Evolutionary conservation across 139 green algal species (phyloP).

Genomic region (Desmodesmus armatus): DNA sequence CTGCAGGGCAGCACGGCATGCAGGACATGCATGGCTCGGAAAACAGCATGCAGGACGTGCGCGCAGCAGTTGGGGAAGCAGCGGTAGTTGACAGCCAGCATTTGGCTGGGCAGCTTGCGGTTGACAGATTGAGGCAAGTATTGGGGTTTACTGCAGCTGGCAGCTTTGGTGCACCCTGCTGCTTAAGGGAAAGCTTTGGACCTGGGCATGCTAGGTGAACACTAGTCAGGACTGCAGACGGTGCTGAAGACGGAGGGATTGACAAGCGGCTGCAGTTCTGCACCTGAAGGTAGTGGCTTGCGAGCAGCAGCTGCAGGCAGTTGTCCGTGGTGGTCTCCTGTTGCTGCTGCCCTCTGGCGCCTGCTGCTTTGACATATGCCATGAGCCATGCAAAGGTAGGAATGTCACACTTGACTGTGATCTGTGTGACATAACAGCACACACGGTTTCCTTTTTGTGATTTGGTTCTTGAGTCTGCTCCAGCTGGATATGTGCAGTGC

Average conservation of each 20-base stretch:
- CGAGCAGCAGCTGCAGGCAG: constrained; percentile 13
- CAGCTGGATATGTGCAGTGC: too few species aligned
- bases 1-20: not conserved
- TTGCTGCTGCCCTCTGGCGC: not conserved
- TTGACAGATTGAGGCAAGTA: not conserved
- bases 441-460: too few species aligned
- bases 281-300: constrained; percentile 29
- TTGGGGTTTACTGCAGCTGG: not conserved
- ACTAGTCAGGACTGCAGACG: not conserved
- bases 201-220: not conserved
- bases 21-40: too few species aligned
- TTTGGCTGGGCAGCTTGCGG: too few species aligned
- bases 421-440: too few species aligned
- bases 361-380: constrained; percentile 2
- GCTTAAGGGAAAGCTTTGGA: not conserved
- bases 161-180: not conserved
- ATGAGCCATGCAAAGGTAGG: constrained; percentile 48
- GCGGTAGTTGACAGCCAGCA: too few species aligned
- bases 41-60: too few species aligned
- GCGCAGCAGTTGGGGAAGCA: too few species aligned
- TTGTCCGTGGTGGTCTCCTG: not conserved
- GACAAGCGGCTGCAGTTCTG: not conserved
- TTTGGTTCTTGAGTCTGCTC: too few species aligned
- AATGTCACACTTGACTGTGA: constrained; percentile 41
- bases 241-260: not conserved